phyloP scores from a whole-genome alignment of 305 asterid species.

The Stenogyne calaminthoides region DNA sequence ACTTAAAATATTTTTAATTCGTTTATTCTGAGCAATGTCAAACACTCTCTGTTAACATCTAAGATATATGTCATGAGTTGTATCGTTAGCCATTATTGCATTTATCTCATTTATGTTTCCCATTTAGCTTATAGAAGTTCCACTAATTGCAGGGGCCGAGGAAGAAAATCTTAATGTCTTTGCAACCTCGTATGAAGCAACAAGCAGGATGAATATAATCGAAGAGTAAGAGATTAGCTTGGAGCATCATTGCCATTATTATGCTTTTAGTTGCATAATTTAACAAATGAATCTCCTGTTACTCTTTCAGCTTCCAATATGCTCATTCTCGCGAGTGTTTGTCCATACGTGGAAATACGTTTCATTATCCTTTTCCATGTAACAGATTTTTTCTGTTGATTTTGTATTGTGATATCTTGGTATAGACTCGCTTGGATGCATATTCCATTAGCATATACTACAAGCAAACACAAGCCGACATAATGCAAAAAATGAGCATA shows the following conservation, averaged over 20 bases:
- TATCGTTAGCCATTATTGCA: background rate
- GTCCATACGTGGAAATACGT: slow-evolving; percentile 14
- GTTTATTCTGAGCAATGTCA: background rate
- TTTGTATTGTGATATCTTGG: slow-evolving; percentile 17
- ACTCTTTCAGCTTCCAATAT: slow-evolving; percentile 22
- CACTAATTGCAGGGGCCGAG: slow-evolving; percentile 74
- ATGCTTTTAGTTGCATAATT: slow-evolving; percentile 24
- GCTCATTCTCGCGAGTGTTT: slow-evolving; percentile 21
- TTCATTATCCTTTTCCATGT: slow-evolving; percentile 12
- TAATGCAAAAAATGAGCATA: background rate
- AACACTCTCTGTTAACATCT: background rate
- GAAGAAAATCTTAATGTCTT: slow-evolving; percentile 68
- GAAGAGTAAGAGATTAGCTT: slow-evolving; percentile 19
- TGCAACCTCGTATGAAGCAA: slow-evolving; percentile 62
- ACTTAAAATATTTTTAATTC: background rate
- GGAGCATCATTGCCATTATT: slow-evolving; percentile 18
- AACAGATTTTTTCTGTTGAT: slow-evolving; percentile 4
- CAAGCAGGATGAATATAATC: slow-evolving; percentile 40
- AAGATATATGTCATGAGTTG: background rate
- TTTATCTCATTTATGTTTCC: background rate
- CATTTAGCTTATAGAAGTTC: slow-evolving; percentile 20
- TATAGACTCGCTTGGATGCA: slow-evolving; percentile 20
- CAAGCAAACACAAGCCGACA: slow-evolving; percentile 5
- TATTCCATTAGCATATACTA: slow-evolving; percentile 20
- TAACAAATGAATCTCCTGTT: slow-evolving; percentile 10